phyloP scores from a whole-genome alignment of 192 early-diverging fungal species.

The Backusella morwellensis region DNA sequence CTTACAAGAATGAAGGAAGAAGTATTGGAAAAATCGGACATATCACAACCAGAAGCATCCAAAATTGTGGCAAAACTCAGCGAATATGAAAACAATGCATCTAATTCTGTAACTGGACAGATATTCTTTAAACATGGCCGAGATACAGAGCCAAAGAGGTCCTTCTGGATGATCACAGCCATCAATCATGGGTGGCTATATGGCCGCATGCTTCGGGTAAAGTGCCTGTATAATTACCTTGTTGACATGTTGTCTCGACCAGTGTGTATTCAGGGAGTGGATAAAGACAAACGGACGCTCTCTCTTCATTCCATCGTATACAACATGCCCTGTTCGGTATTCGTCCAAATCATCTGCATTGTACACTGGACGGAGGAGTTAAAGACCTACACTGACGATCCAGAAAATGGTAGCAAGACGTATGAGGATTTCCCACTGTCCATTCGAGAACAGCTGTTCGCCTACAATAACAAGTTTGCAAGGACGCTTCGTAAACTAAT shows the following conservation, averaged over 20 bases:
- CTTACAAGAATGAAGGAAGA: slow-evolving; percentile 9
- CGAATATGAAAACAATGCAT: neutral
- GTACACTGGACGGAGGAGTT: neutral
- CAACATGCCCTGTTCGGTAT: neutral
- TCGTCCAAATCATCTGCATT: slow-evolving; percentile 4
- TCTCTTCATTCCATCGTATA: neutral
- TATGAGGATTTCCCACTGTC: neutral
- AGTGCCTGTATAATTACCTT: slow-evolving; percentile 20
- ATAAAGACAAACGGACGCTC: neutral
- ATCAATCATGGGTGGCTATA: slow-evolving; percentile 16
- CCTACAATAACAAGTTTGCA: neutral
- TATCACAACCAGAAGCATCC: neutral
- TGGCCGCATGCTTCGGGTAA: slow-evolving; percentile 17
- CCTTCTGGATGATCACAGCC: neutral
- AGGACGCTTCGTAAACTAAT: neutral
- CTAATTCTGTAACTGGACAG: neutral
- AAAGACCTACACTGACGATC: neutral
- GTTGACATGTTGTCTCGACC: neutral
- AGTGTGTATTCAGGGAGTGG: neutral
- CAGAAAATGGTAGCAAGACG: neutral
- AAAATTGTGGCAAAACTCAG: neutral
- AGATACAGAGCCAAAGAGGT: neutral
- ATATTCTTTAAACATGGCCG: neutral
- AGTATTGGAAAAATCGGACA: neutral
- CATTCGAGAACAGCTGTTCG: neutral